Evolutionary conservation across 2,329 filamentous ascomycete genomes (phyloP).

Genomic region (Trichothecium sympodiale): DNA sequence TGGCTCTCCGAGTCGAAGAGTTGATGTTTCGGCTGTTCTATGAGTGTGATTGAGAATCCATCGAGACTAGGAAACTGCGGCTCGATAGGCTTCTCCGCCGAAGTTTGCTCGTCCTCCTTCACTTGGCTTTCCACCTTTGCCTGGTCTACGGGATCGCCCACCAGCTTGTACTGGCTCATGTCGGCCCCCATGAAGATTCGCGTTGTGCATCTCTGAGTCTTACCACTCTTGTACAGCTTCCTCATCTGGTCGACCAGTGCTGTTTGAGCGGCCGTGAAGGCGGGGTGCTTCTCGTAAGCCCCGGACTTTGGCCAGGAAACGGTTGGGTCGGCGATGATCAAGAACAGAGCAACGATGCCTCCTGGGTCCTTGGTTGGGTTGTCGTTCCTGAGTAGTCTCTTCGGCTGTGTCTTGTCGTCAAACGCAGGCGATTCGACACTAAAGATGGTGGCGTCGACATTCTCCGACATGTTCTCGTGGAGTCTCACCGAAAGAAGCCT

Average conservation of each 20-base stretch:
- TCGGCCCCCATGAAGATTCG: slow-evolving; percentile 1
- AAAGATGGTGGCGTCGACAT: slow-evolving; percentile 1
- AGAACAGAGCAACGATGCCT: background rate
- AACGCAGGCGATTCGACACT: background rate
- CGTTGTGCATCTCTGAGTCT: background rate
- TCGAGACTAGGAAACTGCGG: no score
- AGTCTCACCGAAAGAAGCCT: background rate
- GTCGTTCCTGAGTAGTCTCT: background rate
- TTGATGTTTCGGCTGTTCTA: background rate
- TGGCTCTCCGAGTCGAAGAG: slow-evolving; percentile 1
- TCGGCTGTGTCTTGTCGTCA: background rate
- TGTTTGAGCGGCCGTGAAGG: background rate
- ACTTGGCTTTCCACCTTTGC: no score
- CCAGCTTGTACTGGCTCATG: background rate
- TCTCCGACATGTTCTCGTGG: background rate
- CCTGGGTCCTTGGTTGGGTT: slow-evolving; percentile 1
- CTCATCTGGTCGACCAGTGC: background rate
- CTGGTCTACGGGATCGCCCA: background rate
- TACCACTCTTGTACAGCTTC: background rate
- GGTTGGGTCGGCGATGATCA: background rate
- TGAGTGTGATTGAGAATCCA: background rate
- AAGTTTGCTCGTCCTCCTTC: background rate
- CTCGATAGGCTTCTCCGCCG: background rate
- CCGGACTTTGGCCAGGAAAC: background rate
- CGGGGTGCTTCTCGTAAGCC: background rate